Evolutionary conservation across 805 yeast genomes (phyloP), one percentile per base, ranked within the genome.

Genomic region (Phaffomyces antillensis): DNA sequence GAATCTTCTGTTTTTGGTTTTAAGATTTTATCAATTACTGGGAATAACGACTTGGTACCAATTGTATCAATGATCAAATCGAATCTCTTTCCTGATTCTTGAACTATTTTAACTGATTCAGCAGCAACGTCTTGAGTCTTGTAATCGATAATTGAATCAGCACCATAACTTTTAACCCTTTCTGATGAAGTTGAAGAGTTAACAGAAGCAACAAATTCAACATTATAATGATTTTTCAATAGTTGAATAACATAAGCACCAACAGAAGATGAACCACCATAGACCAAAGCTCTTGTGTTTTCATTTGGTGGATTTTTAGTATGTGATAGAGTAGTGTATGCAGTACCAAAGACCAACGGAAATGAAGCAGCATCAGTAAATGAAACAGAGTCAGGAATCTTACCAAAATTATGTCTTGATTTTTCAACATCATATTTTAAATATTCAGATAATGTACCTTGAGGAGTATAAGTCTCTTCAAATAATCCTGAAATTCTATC

Each of bases 231-330:
- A 35, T 71, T 60, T 59, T 75, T 81, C 10, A 82, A 77, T 36
- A 84, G 59, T 59, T 81, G 86, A 32, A 77, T 65, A 5, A 73
- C 68, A 47, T 68, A 71, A 26, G 71, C 58, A 20, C 90, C 89
- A 15, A 83, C 89, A 13, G 81, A 64, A 1, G 95, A 79, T 9
- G 85, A 81, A 24, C 84, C 91, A 34, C 96, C 96, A 39, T 84
- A 65, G 18, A 86, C 71, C 40, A 85, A 67, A 5, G 83, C 75
- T 46, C 70, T 73, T 6, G 77, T 66, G 15, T 66, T 63, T 11
- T 67, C 66, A 34, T 65, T 67, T 18, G 75, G 63, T 31, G 30
- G 30, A 28, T 62, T 59, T 45, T 69, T 67, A 4, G 59, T 58
- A 25, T 54, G 52, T 7, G 55, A 47, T 9, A 59, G 56, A 28